Base-by-base conservation (phyloP, 1,284 basidiomycete species). In the Leccinum subspadiceum region DNA sequence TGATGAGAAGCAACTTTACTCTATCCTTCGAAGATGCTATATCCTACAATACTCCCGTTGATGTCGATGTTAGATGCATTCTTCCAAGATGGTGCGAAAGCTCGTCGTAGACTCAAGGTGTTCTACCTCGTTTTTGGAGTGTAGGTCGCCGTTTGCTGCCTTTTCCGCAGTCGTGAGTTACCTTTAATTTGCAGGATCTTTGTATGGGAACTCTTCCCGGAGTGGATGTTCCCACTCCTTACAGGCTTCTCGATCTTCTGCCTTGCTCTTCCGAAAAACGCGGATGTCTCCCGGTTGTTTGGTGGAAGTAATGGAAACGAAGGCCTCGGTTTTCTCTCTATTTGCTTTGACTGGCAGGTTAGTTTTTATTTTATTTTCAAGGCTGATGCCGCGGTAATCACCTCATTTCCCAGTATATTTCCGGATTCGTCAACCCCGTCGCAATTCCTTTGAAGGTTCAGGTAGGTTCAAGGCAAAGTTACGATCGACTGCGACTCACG, bases 11-110 rank as follows among this genome's bases (percentile, higher is more conserved):
- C 68, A 4, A 77, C 82, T 39, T 74, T 89, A 9, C 77, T 89
- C 1, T 86, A 86, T 69, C 88, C 87, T 0, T 88, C 88, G 3
- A 85, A 86, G 65, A 85, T 85, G 68, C 75, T 86, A 54, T 86
- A 84, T 61, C 85, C 84, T 0, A 71, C 66, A 1, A 72, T 84
- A 46, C 76, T 86, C 46, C 82, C 84, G 0, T 72, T 85, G 0
- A 78, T 84, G 15, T 81, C 82, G 56, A 81, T 86, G 70, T 76
- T 87, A 49, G 83, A 87, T 63, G 78, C 79, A 37, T 70, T 87
- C 46, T 85, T 82, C 70, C 80, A 76, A 55, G 81, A 82, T 54
- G 77, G 79, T 46, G 68, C 72, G 4, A 72, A 78, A 17, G 77
- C 80, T 58, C 74, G 76, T 13, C 78, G 77, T 68, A 79, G 74